A percentile compares a stretch with the other conserved stretches of the same genome.
These are phyloP conservation scores for Hymenoscyphus scutula DNA, from an alignment of 2,329 filamentous ascomycete genomes.

Conservation along the genomic window DNA sequence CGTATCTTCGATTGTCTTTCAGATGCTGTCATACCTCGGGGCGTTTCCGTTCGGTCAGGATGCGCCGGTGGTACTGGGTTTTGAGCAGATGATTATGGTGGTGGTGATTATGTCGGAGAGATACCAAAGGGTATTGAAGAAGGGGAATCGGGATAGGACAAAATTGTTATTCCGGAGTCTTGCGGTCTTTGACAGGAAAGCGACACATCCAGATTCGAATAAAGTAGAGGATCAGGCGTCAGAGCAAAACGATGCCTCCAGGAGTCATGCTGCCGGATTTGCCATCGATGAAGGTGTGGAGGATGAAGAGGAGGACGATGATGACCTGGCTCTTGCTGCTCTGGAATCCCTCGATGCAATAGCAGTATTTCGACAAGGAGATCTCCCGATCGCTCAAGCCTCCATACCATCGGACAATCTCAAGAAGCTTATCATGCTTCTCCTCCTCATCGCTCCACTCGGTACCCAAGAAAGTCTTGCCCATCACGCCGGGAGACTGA, in stretches of 20 bases:
- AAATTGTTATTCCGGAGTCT: conserved; percentile 69
- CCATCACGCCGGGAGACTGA: conserved; percentile 55
- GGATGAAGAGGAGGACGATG: conserved; percentile 49
- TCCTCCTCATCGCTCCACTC: conserved; percentile 65
- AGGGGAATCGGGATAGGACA: conserved; percentile 55
- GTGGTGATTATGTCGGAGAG: conserved; percentile 71
- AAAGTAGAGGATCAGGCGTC: conserved; percentile 31
- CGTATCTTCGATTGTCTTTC: conserved; percentile 67
- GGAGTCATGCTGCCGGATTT: conserved; percentile 36
- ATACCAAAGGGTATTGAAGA: conserved; percentile 61
- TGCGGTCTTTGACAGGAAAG: conserved; percentile 65
- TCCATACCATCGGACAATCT: conserved; percentile 74
- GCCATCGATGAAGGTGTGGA: conserved; percentile 43
- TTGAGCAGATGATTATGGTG: conserved; percentile 69
- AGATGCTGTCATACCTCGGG: conserved; percentile 68
- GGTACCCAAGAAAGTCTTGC: conserved; percentile 64
- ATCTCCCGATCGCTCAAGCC: conserved; percentile 55
- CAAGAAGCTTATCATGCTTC: conserved; percentile 65
- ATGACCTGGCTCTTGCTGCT: conserved; percentile 66
- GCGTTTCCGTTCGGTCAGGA: conserved; percentile 72
- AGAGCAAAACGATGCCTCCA: conserved; percentile 37
- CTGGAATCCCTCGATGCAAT: conserved; percentile 65
- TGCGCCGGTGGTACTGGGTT: conserved; percentile 66
- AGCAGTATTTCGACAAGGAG: conserved; percentile 56
- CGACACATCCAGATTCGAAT: conserved; percentile 31